Percentiles rank a stretch among this genome's conserved stretches.
phyloP scores from a whole-genome alignment of 116 monocot species.

The Cymodocea nodosa region DNA sequence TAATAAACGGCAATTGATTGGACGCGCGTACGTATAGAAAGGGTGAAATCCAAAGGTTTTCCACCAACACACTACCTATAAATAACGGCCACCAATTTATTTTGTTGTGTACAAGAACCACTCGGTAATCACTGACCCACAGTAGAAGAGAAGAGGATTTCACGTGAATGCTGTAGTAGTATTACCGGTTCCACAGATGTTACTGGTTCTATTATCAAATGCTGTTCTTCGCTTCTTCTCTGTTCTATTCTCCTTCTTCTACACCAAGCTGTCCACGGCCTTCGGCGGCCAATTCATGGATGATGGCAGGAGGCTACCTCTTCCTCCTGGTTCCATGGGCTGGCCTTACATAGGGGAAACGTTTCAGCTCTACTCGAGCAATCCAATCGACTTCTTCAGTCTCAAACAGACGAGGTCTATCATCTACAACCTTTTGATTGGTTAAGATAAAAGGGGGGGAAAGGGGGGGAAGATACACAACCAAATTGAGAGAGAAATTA shows the following conservation, averaged over 20 bases:
- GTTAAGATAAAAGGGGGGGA: no score
- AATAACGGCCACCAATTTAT: no score
- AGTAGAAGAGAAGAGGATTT: not conserved
- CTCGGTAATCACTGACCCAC: not conserved
- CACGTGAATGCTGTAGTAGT: not conserved
- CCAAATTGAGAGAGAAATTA: no score
- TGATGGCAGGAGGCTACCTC: slow-evolving; percentile 5
- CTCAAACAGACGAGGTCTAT: slow-evolving; percentile 22
- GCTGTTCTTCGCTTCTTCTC: not conserved
- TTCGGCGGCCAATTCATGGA: not conserved
- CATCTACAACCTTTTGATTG: no score
- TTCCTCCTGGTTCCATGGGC: slow-evolving; percentile 39
- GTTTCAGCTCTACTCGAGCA: slow-evolving; percentile 33
- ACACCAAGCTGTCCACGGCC: not conserved
- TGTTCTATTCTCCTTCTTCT: not conserved
- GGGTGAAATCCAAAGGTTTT: no score
- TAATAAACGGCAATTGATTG: no score
- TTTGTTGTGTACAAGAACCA: not conserved
- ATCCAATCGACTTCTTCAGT: slow-evolving; percentile 26
- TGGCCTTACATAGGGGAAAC: slow-evolving; percentile 49
- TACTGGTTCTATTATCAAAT: not conserved
- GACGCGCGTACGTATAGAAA: no score
- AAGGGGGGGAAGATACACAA: no score
- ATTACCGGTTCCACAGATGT: not conserved
- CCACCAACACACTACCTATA: no score